Evolutionary conservation across 2,329 filamentous ascomycete species (phyloP), one percentile per base, ranked within the genome.

Genomic region (Ceratocystis variospora): DNA sequence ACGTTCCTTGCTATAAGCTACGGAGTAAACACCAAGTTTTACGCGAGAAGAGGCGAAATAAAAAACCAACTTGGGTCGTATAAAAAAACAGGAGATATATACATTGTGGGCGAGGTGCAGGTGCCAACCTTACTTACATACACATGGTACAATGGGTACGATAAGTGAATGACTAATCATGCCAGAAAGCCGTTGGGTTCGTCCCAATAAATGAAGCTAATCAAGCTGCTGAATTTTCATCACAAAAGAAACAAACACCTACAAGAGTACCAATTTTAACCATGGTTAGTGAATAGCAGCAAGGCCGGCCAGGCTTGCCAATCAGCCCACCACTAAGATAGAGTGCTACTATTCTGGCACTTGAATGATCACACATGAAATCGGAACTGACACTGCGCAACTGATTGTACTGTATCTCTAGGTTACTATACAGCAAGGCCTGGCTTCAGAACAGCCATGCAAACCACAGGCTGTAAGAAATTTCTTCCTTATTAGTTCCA

Each of bases 401-500:
- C 37, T 41, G 37, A 15, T 15, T 41, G 57, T n/a, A 25, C 8
- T 25, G 48, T 3, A 61, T 41, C 37, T 46, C 7, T 19, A 68
- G 67, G 64, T 64, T 22, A 66, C 61, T 10, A 19, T 66, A 45
- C 61, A 68, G 41, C 67, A 68, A 66, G 67, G 64, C 28, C 44
- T 68, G 6, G 61, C 64, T 3, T 82, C 83, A 45, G 83, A 89
- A 72, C 89, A 90, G 69, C 87, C 92, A 28, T 96, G 92, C 73
- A 91, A 96, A 78, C 84, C 90, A 67, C 83, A 87, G 73, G 93
- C 92, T 69, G 88, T 91, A 77, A 75, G 87, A 73, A 25, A 5
- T 19, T 37, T 22, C 28, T 55, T 25, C 15, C 41, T 48, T 37
- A 37, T 7, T 61, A 17, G 15, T 59, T 19, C 33, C 12, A 53